Percentiles rank a stretch among this genome's conserved stretches.
These are phyloP conservation scores for Paraurostyla sp. DNA, from an alignment of 73 alveolate species.

Conservation along the genomic window DNA sequence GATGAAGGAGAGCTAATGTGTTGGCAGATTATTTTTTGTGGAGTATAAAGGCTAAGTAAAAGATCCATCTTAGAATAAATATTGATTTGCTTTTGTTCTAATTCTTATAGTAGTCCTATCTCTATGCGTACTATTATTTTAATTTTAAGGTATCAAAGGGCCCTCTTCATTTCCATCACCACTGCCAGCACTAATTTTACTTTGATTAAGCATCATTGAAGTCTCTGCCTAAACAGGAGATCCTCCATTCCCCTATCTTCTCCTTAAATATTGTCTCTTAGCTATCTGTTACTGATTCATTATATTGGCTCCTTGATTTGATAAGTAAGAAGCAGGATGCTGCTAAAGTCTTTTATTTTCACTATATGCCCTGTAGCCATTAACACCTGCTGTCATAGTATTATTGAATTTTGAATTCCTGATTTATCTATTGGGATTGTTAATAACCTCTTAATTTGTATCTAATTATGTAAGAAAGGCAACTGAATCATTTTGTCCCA, in stretches of 20 bases:
- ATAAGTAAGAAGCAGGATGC: too few relatives aligned
- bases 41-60: constrained; percentile 12
- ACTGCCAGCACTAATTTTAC: background rate
- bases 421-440: background rate
- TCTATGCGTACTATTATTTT: background rate
- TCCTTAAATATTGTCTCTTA: constrained; percentile 27
- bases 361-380: background rate
- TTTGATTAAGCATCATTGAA: background rate
- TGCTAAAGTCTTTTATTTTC: too few relatives aligned
- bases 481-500: background rate
- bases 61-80: background rate
- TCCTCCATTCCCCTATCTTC: constrained; percentile 56
- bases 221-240: constrained; percentile 13
- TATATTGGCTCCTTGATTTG: constrained; percentile 20
- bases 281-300: background rate
- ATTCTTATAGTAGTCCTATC: constrained; percentile 53
- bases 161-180: background rate
- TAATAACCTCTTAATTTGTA: too few relatives aligned
- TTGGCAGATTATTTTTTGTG: background rate
- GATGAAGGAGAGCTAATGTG: too few relatives aligned
- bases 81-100: constrained; percentile 29
- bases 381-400: background rate
- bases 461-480: background rate
- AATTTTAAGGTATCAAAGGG: background rate
- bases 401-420: background rate